These are phyloP conservation scores for Cerrena zonata DNA, from an alignment of 1,284 basidiomycete species.

Conservation along the genomic window DNA sequence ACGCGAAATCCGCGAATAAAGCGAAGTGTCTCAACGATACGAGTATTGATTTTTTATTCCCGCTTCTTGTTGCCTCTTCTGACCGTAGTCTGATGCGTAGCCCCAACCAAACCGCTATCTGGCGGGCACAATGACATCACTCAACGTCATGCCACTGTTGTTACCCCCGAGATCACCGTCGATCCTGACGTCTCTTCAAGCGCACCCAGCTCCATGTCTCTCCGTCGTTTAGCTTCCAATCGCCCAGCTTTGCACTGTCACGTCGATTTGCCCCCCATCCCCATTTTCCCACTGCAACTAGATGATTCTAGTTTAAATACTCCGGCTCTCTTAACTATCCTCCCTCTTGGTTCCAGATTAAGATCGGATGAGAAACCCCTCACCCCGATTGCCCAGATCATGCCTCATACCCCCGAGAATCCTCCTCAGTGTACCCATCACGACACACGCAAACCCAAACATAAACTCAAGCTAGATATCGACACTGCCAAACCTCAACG, in stretches of 20 bases:
- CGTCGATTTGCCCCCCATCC: constrained; percentile 19
- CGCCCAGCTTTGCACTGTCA: constrained; percentile 22
- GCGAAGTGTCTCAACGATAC: no score
- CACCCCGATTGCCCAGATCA: constrained; percentile 29
- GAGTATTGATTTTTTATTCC: no score
- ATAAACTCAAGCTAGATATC: neutral
- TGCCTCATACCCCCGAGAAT: constrained; percentile 21
- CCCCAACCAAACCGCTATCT: no score
- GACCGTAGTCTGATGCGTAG: no score
- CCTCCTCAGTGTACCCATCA: constrained; percentile 17
- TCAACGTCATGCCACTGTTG: no score
- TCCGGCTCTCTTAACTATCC: constrained; percentile 7
- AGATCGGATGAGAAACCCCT: constrained; percentile 13
- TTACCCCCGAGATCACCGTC: no score
- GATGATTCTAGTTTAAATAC: neutral
- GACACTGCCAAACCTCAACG: neutral
- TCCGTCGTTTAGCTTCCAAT: constrained; percentile 23
- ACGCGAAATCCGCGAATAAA: no score
- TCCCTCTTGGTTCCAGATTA: neutral
- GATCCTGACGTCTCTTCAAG: no score
- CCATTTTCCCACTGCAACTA: neutral
- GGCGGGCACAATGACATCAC: no score
- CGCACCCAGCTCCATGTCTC: constrained; percentile 23
- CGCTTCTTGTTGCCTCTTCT: no score
- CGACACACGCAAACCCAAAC: neutral